These are phyloP conservation scores for Penicillium hesseltinei DNA, from an alignment of 2,329 filamentous ascomycete genomes.

Conservation along the genomic window DNA sequence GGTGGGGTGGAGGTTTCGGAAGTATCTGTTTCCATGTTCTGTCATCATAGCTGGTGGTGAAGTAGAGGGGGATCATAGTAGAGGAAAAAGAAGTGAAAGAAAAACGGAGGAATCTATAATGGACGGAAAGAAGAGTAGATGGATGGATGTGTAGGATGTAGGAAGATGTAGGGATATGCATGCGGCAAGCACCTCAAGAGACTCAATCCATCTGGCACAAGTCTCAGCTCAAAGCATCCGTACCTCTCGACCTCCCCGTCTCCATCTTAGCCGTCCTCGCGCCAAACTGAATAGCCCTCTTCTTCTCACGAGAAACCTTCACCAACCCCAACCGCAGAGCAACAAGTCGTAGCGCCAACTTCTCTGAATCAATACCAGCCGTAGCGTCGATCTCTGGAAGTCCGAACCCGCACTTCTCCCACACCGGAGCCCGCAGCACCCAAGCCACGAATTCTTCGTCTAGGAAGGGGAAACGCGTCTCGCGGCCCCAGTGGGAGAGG, in stretches of 20 bases:
- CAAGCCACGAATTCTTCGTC: conserved; percentile 84
- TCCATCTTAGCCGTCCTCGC: conserved; percentile 82
- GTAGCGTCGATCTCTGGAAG: conserved; percentile 35
- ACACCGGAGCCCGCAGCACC: conserved; percentile 71
- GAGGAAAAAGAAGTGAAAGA: not conserved
- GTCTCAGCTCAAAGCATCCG: conserved; percentile 49
- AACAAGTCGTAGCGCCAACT: conserved; percentile 74
- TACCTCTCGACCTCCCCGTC: conserved; percentile 63
- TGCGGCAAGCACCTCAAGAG: not conserved
- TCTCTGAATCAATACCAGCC: conserved; percentile 60
- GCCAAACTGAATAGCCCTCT: conserved; percentile 85
- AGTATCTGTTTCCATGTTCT: conserved; percentile 43
- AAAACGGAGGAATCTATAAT: not conserved
- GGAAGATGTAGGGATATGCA: not conserved
- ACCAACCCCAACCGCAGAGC: conserved; percentile 72
- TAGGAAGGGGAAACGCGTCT: conserved; percentile 85
- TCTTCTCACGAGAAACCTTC: conserved; percentile 78
- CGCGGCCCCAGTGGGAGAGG: conserved; percentile 83
- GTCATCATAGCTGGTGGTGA: conserved; percentile 40
- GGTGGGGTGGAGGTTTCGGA: conserved; percentile 32
- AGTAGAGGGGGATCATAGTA: not conserved
- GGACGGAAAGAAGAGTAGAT: not conserved
- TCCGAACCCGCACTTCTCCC: conserved; percentile 87
- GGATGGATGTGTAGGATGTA: not conserved
- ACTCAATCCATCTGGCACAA: not conserved